Conservation (phyloP, 768 basidiomycete species). For the Cyclocybe aegerita region DNA sequence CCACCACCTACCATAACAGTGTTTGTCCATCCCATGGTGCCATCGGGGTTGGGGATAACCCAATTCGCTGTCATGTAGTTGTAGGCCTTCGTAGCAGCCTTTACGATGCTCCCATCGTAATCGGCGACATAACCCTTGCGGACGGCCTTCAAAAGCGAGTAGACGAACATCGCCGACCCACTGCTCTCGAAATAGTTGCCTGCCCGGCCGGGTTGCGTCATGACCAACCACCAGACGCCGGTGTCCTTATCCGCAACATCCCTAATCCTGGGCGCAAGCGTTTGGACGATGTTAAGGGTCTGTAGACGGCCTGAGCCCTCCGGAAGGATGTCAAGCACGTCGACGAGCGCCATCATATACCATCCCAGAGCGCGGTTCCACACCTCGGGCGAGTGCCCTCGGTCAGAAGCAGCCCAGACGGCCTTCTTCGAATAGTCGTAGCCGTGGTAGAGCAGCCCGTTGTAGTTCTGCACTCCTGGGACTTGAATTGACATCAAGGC, state of each 20-base stretch:
- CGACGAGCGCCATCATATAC: constrained; percentile 50
- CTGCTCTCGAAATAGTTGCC: constrained; percentile 53
- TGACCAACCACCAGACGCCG: constrained; percentile 53
- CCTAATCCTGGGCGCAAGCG: constrained; percentile 32
- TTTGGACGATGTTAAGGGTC: constrained; percentile 32
- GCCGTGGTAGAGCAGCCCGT: constrained; percentile 47
- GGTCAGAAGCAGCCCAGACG: constrained; percentile 43
- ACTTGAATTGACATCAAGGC: constrained; percentile 42
- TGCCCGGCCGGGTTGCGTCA: constrained; percentile 42
- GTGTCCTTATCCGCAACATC: constrained; percentile 36
- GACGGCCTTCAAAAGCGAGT: constrained; percentile 44
- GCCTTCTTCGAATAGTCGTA: constrained; percentile 45
- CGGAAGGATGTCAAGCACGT: constrained; percentile 39
- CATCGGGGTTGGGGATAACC: constrained; percentile 39
- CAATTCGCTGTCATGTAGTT: constrained; percentile 38
- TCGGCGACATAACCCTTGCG: constrained; percentile 40
- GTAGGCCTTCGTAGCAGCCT: constrained; percentile 40
- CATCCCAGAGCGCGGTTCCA: constrained; percentile 50
- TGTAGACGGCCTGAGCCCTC: constrained; percentile 22
- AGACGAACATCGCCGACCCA: constrained; percentile 46
- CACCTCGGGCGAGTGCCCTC: constrained; percentile 47
- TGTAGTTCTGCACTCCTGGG: constrained; percentile 34
- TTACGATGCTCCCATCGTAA: constrained; percentile 35
- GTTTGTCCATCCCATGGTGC: constrained; percentile 44
- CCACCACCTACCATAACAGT: constrained; percentile 39